Conservation (phyloP, 1,139 yeast genomes). For the Blastobotrys persicus region DNA sequence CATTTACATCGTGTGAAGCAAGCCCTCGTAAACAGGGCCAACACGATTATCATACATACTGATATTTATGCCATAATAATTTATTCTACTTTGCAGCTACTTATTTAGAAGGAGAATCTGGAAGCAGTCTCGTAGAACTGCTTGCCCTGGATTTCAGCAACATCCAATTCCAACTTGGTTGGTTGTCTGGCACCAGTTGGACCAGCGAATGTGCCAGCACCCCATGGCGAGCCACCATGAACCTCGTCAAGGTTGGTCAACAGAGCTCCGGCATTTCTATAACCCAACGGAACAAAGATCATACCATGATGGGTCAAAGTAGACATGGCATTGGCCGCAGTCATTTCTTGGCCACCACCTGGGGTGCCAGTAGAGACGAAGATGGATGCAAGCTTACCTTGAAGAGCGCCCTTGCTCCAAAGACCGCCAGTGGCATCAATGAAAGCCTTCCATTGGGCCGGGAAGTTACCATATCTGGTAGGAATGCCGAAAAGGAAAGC, state of each 20-base stretch:
- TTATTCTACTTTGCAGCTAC: not conserved
- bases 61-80: not conserved
- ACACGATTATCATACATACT: too few species aligned
- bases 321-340: constrained; percentile 50
- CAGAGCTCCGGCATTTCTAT: constrained; percentile 49
- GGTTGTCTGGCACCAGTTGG: constrained; percentile 67
- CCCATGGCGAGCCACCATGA: constrained; percentile 77
- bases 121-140: constrained; percentile 45
- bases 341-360: constrained; percentile 67
- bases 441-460: constrained; percentile 63
- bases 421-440: constrained; percentile 61
- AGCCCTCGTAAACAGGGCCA: too few species aligned
- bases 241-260: constrained; percentile 55
- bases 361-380: constrained; percentile 57
- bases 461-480: constrained; percentile 60
- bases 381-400: constrained; percentile 57
- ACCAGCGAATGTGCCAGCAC: constrained; percentile 64
- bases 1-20: too few species aligned
- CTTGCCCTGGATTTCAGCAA: constrained; percentile 62
- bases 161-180: constrained; percentile 53
- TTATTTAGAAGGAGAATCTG: not conserved
- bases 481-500: constrained; percentile 65
- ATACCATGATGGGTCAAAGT: constrained; percentile 61
- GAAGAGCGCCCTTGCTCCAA: constrained; percentile 57
- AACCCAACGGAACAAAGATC: constrained; percentile 61